Base-by-base conservation (phyloP, 176 grass and related monocot genomes). In the Eleusine coracana region DNA sequence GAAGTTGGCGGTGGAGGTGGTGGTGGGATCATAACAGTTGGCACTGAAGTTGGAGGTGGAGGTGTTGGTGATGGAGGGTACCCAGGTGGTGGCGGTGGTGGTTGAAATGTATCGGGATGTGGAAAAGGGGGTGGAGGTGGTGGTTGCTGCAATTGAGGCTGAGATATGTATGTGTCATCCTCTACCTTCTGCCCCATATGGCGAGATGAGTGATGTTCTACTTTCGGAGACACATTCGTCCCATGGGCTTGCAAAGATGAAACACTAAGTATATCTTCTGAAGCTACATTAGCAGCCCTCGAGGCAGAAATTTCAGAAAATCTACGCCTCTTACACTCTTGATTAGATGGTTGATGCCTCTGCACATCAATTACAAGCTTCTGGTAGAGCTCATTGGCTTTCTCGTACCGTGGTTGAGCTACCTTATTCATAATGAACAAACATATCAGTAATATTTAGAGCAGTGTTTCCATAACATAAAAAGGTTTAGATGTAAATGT, bases 381-480 rank as follows among this genome's bases (percentile, higher is more conserved):
- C 16, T 49, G n/a, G 38, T 73, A 89, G 65, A 95, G 54, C 21
- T 87, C 72, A 51, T 83, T 71, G 73, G 85, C 88, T 86, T 88
- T 90, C 76, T 85, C 83, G 9, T 76, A 93, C 23, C 82, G 68
- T n/a, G 77, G 78, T 71, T 98, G 86, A 92, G 82, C 90, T 25
- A 64, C 82, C 92, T 95, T 84, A 66, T 78, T 69, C 69, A 87
- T 52, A 78, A 80, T 74, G 71, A 25, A 81, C 9, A 87, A 58
- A 51, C 13, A 46, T 86, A 39, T 86, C 50, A 82, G 67, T 74
- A 82, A 70, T 73, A 38, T 48, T 17, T 12, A 83, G 66, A 60
- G 0, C 48, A 10, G 37, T 60, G 20, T 67, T 71, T 67, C 59
- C 58, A 18, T 12, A 73, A 72, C 56, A 66, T 37, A 65, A 7